Evolutionary conservation across 228 moss, liverwort and hornwort genomes (phyloP).

Genomic region (Sphagnum fallax): DNA sequence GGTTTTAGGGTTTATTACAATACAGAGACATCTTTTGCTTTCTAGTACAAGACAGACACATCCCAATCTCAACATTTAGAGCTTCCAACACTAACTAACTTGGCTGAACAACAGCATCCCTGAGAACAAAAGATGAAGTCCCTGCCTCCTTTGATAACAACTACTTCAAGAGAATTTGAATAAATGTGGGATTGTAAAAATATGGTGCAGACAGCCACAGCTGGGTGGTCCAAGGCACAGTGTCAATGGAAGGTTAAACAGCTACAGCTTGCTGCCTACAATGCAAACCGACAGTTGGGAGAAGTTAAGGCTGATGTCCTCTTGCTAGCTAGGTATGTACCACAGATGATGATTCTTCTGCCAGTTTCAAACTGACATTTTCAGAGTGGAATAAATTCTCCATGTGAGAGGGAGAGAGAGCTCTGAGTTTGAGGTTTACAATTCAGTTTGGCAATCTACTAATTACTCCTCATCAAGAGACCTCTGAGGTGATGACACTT

Average conservation of each 20-base stretch:
- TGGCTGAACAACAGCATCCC: too few relatives aligned
- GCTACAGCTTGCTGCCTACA: conserved; percentile 27
- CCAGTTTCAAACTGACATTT: conserved; percentile 2
- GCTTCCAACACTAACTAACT: too few relatives aligned
- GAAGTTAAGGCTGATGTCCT: conserved; percentile 35
- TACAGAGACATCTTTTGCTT: neutral
- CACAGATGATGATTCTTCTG: neutral
- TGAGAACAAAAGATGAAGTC: too few relatives aligned
- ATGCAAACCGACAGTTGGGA: conserved; percentile 24
- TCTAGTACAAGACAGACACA: too few relatives aligned
- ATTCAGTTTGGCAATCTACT: neutral
- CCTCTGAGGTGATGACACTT: neutral
- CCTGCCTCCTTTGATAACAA: too few relatives aligned
- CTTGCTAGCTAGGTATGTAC: conserved; percentile 33
- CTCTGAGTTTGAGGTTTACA: neutral
- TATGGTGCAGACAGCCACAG: conserved; percentile 23
- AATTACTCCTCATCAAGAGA: too few relatives aligned
- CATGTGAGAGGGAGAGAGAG: conserved; percentile 12
- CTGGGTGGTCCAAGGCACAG: conserved; percentile 29
- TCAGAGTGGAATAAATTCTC: conserved; percentile 5
- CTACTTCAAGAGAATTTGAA: too few relatives aligned
- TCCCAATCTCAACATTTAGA: too few relatives aligned
- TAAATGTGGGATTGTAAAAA: neutral
- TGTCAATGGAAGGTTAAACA: conserved; percentile 29
- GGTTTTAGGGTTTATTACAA: neutral